Evolutionary conservation across 768 basidiomycete genomes (phyloP), one percentile per base, ranked within the genome.

Genomic region (Cystobasidium ongulense): DNA sequence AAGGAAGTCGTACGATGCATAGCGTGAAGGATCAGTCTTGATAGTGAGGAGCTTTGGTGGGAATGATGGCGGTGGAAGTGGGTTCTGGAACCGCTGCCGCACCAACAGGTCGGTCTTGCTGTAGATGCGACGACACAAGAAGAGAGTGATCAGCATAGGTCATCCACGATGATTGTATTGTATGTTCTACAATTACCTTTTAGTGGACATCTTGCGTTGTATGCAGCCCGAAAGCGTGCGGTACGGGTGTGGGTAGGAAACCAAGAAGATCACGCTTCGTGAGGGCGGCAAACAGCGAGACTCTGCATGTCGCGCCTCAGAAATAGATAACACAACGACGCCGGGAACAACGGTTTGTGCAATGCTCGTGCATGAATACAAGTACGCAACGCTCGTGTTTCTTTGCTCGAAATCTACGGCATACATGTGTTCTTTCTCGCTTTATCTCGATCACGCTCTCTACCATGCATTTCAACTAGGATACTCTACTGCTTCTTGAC

Each of bases 21-120:
- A 92, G 53, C 95, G 90, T 80, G 86, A 85, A 4, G 92, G 89
- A 79, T 90, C 86, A 38, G 95, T 96, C n/a, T 90, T 88, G 68
- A 97, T 89, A 73, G 95, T 86, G 78, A 99, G 85, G 1, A 98
- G 83, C 82, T 96, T 95, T 31, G 96, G 95, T 5, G 96, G 96
- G 84, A 91, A 97, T 84, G 96, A 92, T 35, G 96, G 96, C 15
- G 92, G 85, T 1, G 95, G 95, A 1, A 99, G 86, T 1, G 94
- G 93, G 82, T 98, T 96, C 46, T 88, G 86, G 81, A 94, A 98
- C 15, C 95, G 89, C 38, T 95, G 92, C 67, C 92, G 88, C 63
- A 95, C 91, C 66, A 97, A 85, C 31, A 99, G 87, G 81, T 71
- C 68, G 33, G 68, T 71, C 68, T 59, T 54, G 65, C 65, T 67